phyloP scores from a whole-genome alignment of 257 asterid species.

The Nicotiana noctiflora region DNA sequence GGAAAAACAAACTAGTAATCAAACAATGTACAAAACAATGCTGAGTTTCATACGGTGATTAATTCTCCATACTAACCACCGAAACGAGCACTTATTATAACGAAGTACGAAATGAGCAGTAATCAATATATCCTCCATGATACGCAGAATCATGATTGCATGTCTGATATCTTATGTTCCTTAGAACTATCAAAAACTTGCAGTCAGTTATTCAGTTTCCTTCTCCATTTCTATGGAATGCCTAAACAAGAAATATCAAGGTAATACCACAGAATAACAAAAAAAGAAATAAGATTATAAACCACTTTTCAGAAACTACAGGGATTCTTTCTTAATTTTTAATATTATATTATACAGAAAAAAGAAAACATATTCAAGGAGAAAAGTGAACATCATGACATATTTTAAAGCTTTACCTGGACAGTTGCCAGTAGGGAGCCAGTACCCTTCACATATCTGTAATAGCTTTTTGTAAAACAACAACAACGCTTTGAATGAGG shows the following conservation, averaged over 20 bases:
- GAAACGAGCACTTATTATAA: background rate
- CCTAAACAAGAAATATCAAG: background rate
- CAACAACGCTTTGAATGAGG: slow-evolving; percentile 88
- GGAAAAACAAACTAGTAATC: too few relatives aligned
- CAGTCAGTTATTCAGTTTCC: background rate
- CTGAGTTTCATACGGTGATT: too few relatives aligned
- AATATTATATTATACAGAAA: background rate
- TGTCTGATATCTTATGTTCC: background rate
- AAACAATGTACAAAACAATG: too few relatives aligned
- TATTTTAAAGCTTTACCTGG: slow-evolving; percentile 27
- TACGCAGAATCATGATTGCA: background rate
- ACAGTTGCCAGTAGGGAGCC: slow-evolving; percentile 85
- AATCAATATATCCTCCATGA: background rate
- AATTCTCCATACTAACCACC: too few relatives aligned
- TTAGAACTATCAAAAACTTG: background rate
- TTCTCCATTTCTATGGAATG: background rate
- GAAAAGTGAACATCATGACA: background rate
- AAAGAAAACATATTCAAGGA: background rate
- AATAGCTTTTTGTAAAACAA: slow-evolving; percentile 93
- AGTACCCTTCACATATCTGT: slow-evolving; percentile 88
- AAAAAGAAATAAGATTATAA: background rate
- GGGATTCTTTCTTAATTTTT: background rate
- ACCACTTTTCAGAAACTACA: background rate
- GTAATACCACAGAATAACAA: background rate
- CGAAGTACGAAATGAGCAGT: background rate